Evolutionary conservation across 2,329 filamentous ascomycete genomes (phyloP).

Genomic region (Aspergillus ibericus): DNA sequence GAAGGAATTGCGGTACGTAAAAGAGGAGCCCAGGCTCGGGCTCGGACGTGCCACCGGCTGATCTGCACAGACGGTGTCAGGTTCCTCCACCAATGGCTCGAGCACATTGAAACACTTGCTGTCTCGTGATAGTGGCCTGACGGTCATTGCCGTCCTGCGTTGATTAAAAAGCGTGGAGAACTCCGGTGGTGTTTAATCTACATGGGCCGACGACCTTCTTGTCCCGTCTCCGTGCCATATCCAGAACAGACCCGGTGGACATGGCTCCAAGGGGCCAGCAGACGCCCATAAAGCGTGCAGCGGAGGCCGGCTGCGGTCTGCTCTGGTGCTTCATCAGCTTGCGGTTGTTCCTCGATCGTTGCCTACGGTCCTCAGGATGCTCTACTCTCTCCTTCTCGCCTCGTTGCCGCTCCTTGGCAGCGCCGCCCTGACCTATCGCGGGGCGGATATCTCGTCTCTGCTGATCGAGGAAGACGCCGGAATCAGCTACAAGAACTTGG

Average conservation of each 20-base stretch:
- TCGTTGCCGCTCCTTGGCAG: constrained; percentile 19
- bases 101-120: not conserved
- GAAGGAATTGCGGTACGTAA: no score
- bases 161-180: constrained; percentile 3
- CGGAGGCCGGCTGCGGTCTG: not conserved
- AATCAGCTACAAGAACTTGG: constrained; percentile 59
- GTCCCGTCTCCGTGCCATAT: not conserved
- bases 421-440: constrained; percentile 61
- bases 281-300: not conserved
- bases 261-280: not conserved
- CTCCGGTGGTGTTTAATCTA: not conserved
- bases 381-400: constrained; percentile 18
- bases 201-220: not conserved
- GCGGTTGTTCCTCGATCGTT: not conserved
- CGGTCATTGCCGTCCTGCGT: not conserved
- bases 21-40: not conserved
- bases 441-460: constrained; percentile 70
- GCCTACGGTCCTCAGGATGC: constrained; percentile 11
- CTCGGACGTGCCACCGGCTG: constrained; percentile 4
- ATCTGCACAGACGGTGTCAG: constrained; percentile 6
- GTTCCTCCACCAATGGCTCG: constrained; percentile 21
- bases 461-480: constrained; percentile 63
- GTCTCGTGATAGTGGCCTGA: not conserved
- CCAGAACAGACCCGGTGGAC: not conserved
- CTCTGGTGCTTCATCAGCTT: not conserved